phyloP scores from a whole-genome alignment of 768 basidiomycete genomes.

The Pleurotus sapidus region DNA sequence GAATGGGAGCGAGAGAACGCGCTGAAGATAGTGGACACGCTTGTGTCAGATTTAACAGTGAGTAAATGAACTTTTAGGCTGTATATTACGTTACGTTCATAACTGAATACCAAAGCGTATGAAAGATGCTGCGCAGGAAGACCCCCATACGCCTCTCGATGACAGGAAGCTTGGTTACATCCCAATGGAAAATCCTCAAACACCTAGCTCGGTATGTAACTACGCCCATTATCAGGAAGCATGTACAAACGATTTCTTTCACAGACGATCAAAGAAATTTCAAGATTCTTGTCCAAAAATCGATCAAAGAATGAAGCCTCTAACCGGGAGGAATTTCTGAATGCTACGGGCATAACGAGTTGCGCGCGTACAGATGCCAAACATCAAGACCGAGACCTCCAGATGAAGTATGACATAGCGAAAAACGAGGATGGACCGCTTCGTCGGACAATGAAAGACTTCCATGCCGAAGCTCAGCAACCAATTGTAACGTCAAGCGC shows the following conservation, averaged over 20 bases:
- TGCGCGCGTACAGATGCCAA: conserved; percentile 78
- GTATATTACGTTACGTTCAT: too few relatives aligned
- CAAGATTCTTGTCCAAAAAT: conserved; percentile 66
- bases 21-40: conserved; percentile 49
- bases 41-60: conserved; percentile 52
- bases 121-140: background rate
- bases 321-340: conserved; percentile 73
- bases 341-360: conserved; percentile 41
- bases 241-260: background rate
- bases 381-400: conserved; percentile 65
- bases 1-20: conserved; percentile 62
- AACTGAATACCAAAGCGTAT: conserved; percentile 3
- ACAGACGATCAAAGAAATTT: conserved; percentile 70
- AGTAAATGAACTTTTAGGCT: conserved; percentile 15
- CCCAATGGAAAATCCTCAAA: conserved; percentile 43
- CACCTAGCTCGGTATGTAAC: conserved; percentile 57
- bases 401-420: conserved; percentile 88
- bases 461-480: background rate
- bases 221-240: background rate
- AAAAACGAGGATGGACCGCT: conserved; percentile 80
- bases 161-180: conserved; percentile 68
- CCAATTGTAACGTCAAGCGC: conserved; percentile 6
- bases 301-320: conserved; percentile 73
- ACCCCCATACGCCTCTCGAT: conserved; percentile 38
- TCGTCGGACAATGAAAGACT: conserved; percentile 49